phyloP scores from a whole-genome alignment of 2,329 filamentous ascomycete genomes.

The Ophiocordyceps camponoti-rufipedis region DNA sequence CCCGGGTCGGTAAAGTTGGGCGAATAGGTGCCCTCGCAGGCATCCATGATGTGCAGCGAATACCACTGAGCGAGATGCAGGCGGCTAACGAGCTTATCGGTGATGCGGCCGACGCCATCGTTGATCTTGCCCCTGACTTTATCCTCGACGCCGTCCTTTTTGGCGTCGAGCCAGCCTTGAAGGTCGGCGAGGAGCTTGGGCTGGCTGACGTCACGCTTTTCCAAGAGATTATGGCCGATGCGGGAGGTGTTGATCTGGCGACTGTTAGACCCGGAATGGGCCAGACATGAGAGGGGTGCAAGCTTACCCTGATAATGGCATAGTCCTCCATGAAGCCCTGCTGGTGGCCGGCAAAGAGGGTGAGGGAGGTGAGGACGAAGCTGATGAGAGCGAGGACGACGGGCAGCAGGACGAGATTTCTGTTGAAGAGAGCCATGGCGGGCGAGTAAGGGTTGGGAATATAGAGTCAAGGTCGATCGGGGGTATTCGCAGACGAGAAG shows the following conservation, averaged over 20 bases:
- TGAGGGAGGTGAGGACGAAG: constrained; percentile 20
- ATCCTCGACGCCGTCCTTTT: constrained; percentile 16
- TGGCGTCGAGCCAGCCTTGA: constrained; percentile 11
- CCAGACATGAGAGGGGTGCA: not conserved
- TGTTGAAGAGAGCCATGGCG: constrained; percentile 1
- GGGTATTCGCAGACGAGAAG: not conserved
- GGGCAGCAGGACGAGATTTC: constrained; percentile 16
- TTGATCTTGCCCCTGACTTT: constrained; percentile 20
- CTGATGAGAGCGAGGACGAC: constrained; percentile 17
- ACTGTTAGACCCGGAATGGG: not conserved
- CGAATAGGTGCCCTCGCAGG: constrained; percentile 26
- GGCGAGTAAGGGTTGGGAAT: not conserved
- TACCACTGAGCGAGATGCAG: constrained; percentile 33
- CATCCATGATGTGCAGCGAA: constrained; percentile 28
- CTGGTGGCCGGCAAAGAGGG: constrained; percentile 20
- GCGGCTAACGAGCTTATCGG: constrained; percentile 20
- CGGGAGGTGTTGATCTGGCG: constrained; percentile 19
- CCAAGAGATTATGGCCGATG: constrained; percentile 17
- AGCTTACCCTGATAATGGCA: constrained; percentile 19
- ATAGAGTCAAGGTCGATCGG: not conserved
- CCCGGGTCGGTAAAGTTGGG: constrained; percentile 20
- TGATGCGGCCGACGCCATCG: constrained; percentile 19
- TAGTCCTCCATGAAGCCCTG: constrained; percentile 25
- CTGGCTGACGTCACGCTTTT: constrained; percentile 9
- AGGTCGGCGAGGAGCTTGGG: constrained; percentile 11